A percentile compares a stretch with the other conserved stretches of the same genome.
Conservation (phyloP, 192 early-diverging fungal genomes). For the Piromyces finnis region DNA sequence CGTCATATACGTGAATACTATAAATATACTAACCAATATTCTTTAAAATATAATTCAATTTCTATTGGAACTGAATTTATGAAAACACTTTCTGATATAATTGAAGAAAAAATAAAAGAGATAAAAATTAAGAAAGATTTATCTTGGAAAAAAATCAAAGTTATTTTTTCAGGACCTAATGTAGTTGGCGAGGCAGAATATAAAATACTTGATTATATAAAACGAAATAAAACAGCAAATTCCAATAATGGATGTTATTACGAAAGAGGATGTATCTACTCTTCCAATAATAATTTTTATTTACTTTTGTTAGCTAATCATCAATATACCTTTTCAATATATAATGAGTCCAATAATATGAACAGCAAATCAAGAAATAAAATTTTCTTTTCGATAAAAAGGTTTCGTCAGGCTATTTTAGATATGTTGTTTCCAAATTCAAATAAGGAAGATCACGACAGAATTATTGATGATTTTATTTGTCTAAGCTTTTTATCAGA, state of each 20-base stretch:
- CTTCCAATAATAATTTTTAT: not conserved
- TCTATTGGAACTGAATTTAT: not conserved
- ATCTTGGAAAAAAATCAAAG: not conserved
- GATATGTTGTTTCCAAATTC: not conserved
- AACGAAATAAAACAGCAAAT: not conserved
- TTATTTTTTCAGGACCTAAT: not conserved
- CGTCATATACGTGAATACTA: not conserved
- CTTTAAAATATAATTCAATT: not conserved
- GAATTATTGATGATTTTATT: not conserved
- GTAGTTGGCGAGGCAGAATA: not conserved
- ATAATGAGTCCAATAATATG: not conserved
- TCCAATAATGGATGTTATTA: no score
- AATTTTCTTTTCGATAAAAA: not conserved
- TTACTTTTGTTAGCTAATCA: not conserved
- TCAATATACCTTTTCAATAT: not conserved
- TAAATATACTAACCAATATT: not conserved
- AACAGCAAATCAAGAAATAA: not conserved
- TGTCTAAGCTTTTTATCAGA: not conserved
- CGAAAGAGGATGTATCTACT: not conserved
- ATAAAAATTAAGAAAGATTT: not conserved
- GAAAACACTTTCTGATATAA: not conserved
- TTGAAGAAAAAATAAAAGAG: not conserved
- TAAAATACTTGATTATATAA: not conserved
- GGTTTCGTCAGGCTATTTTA: not conserved
- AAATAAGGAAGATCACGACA: not conserved